Conservation (phyloP, 179 eudicot genomes). For the Beta lomatogona region DNA sequence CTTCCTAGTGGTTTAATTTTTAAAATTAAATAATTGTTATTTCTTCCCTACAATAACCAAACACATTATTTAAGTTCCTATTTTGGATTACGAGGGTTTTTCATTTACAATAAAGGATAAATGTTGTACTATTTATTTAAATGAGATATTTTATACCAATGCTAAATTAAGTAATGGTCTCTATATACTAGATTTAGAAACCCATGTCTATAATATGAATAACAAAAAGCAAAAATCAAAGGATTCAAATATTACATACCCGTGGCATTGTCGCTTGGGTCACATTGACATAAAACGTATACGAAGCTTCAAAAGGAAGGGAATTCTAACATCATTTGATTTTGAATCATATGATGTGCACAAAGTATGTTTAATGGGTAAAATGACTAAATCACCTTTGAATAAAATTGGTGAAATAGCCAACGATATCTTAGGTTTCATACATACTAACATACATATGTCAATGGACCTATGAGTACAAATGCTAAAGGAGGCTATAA, state of each 20-base stretch:
- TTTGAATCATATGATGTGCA: background rate
- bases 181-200: background rate
- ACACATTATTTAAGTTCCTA: background rate
- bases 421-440: background rate
- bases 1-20: too few relatives aligned
- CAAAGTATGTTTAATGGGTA: background rate
- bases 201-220: background rate
- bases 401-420: background rate
- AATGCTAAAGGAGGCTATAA: background rate
- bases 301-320: too few relatives aligned
- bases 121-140: background rate
- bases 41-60: background rate
- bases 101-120: background rate
- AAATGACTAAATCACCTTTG: conserved; percentile 16
- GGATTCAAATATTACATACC: background rate
- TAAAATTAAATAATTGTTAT: background rate
- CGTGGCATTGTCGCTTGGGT: background rate
- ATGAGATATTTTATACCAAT: background rate
- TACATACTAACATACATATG: too few relatives aligned
- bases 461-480: conserved; percentile 7
- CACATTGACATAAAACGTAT: background rate
- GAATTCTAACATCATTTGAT: background rate
- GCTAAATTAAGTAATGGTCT: background rate
- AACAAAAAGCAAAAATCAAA: background rate
- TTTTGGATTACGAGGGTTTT: background rate